Conservation (phyloP, 164 flowering plant species). For the Aristolochia contorta region DNA sequence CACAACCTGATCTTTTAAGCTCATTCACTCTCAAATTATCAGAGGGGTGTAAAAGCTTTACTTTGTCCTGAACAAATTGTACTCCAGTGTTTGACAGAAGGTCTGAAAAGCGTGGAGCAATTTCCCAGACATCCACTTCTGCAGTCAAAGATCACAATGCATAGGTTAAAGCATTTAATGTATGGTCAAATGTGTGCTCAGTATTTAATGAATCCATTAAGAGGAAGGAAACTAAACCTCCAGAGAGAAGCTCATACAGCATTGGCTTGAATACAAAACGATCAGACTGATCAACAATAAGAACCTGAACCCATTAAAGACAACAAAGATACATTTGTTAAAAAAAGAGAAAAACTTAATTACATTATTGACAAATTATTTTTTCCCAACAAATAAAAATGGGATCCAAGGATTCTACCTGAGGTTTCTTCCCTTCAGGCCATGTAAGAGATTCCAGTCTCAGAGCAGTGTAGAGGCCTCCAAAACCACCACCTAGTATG, state of each 20-base stretch:
- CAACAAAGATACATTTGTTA: neutral
- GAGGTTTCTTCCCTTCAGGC: slow-evolving; percentile 85
- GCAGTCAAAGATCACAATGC: slow-evolving; percentile 17
- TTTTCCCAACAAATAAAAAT: neutral
- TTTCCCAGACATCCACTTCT: slow-evolving; percentile 98
- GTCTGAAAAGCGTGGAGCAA: slow-evolving; percentile 92
- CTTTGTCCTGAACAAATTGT: slow-evolving; percentile 71
- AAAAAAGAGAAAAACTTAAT: slow-evolving; percentile 3
- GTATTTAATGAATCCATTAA: neutral
- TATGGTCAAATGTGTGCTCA: no score
- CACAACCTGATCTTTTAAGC: slow-evolving; percentile 25
- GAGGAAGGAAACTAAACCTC: slow-evolving; percentile 44
- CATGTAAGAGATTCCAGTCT: slow-evolving; percentile 89
- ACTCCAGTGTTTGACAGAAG: slow-evolving; percentile 64
- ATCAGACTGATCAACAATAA: slow-evolving; percentile 89
- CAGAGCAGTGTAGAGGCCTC: slow-evolving; percentile 91
- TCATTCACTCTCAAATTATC: slow-evolving; percentile 43
- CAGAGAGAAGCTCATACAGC: slow-evolving; percentile 92
- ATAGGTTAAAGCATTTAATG: neutral
- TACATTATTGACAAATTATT: no score
- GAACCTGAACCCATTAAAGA: slow-evolving; percentile 40
- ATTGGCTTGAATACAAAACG: slow-evolving; percentile 94
- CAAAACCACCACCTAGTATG: slow-evolving; percentile 97
- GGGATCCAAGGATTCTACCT: slow-evolving; percentile 29
- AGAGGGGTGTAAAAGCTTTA: slow-evolving; percentile 50